A percentile compares a stretch with the other conserved stretches of the same genome.
Evolutionary conservation across 352 stramenopile genomes (phyloP).

Genomic region (Phytophthora vignae): DNA sequence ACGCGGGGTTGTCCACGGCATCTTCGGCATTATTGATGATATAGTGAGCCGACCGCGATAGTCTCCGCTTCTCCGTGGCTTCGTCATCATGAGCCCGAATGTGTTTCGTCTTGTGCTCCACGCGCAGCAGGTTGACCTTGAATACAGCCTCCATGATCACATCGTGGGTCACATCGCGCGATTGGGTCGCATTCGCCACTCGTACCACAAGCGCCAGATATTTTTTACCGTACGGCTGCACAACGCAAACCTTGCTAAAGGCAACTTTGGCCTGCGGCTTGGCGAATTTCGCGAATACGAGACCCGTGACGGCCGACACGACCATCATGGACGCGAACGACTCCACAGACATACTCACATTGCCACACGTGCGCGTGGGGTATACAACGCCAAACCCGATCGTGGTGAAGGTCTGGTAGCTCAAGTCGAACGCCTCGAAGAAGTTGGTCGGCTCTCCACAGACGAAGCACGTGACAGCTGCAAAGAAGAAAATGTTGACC

Average conservation of each 20-base stretch:
- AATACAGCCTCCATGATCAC: constrained; percentile 88
- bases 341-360: constrained; percentile 76
- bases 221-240: constrained; percentile 80
- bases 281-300: constrained; percentile 88
- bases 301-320: constrained; percentile 79
- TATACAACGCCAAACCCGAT: constrained; percentile 87
- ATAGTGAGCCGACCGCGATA: constrained; percentile 16
- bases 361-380: constrained; percentile 68
- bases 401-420: constrained; percentile 88
- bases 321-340: constrained; percentile 87
- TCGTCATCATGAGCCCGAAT: constrained; percentile 44
- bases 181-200: constrained; percentile 84
- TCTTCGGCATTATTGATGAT: constrained; percentile 17
- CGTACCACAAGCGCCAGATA: constrained; percentile 80
- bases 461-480: constrained; percentile 46
- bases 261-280: constrained; percentile 81
- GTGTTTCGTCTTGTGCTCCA: constrained; percentile 64
- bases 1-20: constrained; percentile 27
- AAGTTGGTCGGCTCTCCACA: constrained; percentile 67
- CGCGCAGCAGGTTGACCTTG: constrained; percentile 80
- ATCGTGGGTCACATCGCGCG: constrained; percentile 80
- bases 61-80: constrained; percentile 15
- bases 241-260: constrained; percentile 80
- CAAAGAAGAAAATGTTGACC: constrained; percentile 72
- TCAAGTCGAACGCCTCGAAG: constrained; percentile 74